Evolutionary conservation across 73 alveolate genomes (phyloP), one percentile per base, ranked within the genome.

Genomic region (Symbiodinium pilosum): DNA sequence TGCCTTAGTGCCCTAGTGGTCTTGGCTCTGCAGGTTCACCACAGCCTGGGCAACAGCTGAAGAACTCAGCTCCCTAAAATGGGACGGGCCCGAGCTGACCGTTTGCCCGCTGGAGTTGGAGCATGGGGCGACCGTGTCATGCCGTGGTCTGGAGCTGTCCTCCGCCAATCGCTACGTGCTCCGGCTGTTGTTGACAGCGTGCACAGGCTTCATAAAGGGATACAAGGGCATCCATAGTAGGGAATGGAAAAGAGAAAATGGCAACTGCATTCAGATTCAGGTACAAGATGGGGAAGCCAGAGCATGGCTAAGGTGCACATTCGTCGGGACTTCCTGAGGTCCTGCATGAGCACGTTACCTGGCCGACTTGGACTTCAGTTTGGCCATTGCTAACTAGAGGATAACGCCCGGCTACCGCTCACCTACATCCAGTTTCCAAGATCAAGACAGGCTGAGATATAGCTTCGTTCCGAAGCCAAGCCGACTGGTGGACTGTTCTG

Each of bases 31-130:
- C 39, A 64, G 81, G 81, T 64, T 64, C 30, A 24, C 81, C 81
- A 64, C 30, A 9, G 81, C 81, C 81, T 64, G 81, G 81, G 81
- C 81, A 28, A 24, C 12, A 38, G 81, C 81, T 18, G 24, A 34
- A 20, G 81, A 64, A 64, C 81, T 32, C 81, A 64, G 81, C 81
- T 64, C 81, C 81, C 81, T 64, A 38, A 64, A n/a, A 64, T 64
- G 81, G 81, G 81, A 64, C 30, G 81, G 81, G 81, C 81, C 81
- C 30, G 81, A 64, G 81, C 81, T 64, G 24, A 38, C 81, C 39
- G 81, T 64, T 32, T 64, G 81, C 38, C 81, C 81, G 81, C 39
- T 64, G 81, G 39, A 64, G 81, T 38, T 64, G 81, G 81, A 64
- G 81, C 81, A 64, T n/a, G 81, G 81, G 9, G 81, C 81, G 38